phyloP scores from a whole-genome alignment of 2,329 filamentous ascomycete genomes.

The Cercospora nicotianae region DNA sequence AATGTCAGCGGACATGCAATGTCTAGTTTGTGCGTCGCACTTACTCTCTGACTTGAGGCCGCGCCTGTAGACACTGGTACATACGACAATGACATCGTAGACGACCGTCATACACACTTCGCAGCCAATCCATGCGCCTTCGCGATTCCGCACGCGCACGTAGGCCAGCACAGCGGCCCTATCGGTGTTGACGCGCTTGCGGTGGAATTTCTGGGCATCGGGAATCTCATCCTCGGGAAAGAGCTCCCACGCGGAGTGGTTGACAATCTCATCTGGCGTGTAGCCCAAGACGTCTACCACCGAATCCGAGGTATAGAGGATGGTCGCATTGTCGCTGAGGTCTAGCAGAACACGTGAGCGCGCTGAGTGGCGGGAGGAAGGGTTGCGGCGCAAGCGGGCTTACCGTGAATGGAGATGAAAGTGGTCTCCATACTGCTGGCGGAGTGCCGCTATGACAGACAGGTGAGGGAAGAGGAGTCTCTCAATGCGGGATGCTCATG shows the following conservation, averaged over 20 bases:
- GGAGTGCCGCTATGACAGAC: neutral
- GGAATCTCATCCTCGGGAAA: constrained; percentile 81
- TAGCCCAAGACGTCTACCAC: constrained; percentile 82
- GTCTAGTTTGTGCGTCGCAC: constrained; percentile 39
- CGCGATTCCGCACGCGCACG: constrained; percentile 66
- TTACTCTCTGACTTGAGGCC: constrained; percentile 72
- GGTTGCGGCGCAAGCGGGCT: constrained; percentile 39
- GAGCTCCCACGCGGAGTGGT: constrained; percentile 78
- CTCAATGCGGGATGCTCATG: neutral
- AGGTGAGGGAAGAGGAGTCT: neutral
- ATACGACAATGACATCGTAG: constrained; percentile 82
- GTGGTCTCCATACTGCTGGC: constrained; percentile 50
- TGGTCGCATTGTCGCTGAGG: constrained; percentile 70
- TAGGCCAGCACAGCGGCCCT: constrained; percentile 84
- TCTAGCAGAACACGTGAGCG: constrained; percentile 51
- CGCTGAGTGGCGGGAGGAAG: neutral
- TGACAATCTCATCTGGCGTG: constrained; percentile 70
- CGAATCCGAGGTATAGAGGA: constrained; percentile 81
- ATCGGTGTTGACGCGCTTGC: constrained; percentile 71
- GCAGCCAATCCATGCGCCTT: constrained; percentile 73
- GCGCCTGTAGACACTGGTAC: constrained; percentile 72
- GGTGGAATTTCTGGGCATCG: constrained; percentile 70
- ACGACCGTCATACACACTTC: constrained; percentile 90
- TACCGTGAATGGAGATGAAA: constrained; percentile 89
- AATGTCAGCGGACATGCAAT: constrained; percentile 11